Percentiles rank a stretch among this genome's conserved stretches.
phyloP scores from a whole-genome alignment of 208 protist genomes.

The Acanthamoeba royreba region DNA sequence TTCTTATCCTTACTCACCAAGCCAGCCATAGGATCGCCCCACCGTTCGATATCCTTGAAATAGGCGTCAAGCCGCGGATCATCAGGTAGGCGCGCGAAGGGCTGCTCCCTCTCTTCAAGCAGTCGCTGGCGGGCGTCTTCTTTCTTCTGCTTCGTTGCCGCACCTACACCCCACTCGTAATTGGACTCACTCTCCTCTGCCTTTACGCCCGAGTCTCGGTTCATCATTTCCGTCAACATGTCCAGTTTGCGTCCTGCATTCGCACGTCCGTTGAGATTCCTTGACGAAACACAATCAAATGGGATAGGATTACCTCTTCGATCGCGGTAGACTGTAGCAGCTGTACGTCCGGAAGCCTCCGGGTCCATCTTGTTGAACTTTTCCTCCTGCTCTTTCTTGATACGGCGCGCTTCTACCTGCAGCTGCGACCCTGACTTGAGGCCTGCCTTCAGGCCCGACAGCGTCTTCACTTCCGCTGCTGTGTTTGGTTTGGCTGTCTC shows the following conservation, averaged over 20 bases:
- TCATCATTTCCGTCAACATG: constrained; percentile 41
- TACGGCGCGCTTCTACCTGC: neutral
- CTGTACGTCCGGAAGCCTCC: constrained; percentile 28
- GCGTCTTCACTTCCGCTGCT: neutral
- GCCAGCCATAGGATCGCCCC: constrained; percentile 72
- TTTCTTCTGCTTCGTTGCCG: constrained; percentile 23
- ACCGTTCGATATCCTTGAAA: constrained; percentile 35
- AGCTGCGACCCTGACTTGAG: neutral
- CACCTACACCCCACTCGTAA: constrained; percentile 49
- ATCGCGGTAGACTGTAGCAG: constrained; percentile 64
- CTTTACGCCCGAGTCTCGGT: neutral
- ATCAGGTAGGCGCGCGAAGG: constrained; percentile 55
- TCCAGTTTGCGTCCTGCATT: constrained; percentile 49
- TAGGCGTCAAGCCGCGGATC: constrained; percentile 53
- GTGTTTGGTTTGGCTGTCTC: neutral
- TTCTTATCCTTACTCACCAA: neutral
- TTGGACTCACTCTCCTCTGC: neutral
- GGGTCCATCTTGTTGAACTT: constrained; percentile 45
- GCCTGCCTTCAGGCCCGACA: constrained; percentile 19
- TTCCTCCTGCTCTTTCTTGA: constrained; percentile 25
- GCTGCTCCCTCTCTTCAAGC: neutral
- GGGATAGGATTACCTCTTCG: neutral
- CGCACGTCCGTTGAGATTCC: neutral
- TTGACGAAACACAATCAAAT: neutral
- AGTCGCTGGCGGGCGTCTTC: neutral